phyloP scores from a whole-genome alignment of 108 stramenopile species.

The Bacterosira constricta region DNA sequence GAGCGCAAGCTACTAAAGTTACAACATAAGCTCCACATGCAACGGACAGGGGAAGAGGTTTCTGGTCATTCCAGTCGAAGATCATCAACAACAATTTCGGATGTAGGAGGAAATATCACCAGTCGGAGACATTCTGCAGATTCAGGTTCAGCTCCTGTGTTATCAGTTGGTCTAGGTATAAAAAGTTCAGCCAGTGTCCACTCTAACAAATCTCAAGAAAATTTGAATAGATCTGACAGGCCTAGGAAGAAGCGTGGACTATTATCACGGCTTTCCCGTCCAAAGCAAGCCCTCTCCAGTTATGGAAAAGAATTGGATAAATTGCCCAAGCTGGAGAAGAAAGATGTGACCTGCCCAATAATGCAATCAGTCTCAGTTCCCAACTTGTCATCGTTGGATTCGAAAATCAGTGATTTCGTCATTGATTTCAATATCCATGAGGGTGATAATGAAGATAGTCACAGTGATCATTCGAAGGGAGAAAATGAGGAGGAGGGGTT shows the following conservation, averaged over 20 bases:
- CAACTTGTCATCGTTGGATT: conserved; percentile 21
- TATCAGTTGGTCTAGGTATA: background rate
- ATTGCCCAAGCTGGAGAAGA: conserved; percentile 7
- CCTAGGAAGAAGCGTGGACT: conserved; percentile 25
- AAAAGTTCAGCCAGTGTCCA: background rate
- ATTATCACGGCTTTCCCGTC: conserved; percentile 37
- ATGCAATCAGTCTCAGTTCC: conserved; percentile 24
- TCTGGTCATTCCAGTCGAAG: conserved; percentile 7
- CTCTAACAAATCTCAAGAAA: background rate
- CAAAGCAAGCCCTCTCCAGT: conserved; percentile 23
- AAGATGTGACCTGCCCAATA: background rate
- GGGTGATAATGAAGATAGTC: background rate
- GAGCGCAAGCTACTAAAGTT: conserved; percentile 66
- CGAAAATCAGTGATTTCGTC: background rate
- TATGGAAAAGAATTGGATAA: conserved; percentile 30
- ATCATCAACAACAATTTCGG: conserved; percentile 3
- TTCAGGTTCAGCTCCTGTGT: background rate
- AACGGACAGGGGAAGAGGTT: conserved; percentile 33
- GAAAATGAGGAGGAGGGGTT: background rate
- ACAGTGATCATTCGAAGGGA: too few species aligned
- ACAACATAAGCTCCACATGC: conserved; percentile 65
- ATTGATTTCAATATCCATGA: background rate
- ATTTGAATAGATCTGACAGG: too few species aligned
- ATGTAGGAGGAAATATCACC: background rate
- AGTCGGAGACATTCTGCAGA: background rate